A percentile compares a stretch with the other conserved stretches of the same genome.
Conservation (phyloP, 768 basidiomycete species). For the Leccinum aurantiacum region DNA sequence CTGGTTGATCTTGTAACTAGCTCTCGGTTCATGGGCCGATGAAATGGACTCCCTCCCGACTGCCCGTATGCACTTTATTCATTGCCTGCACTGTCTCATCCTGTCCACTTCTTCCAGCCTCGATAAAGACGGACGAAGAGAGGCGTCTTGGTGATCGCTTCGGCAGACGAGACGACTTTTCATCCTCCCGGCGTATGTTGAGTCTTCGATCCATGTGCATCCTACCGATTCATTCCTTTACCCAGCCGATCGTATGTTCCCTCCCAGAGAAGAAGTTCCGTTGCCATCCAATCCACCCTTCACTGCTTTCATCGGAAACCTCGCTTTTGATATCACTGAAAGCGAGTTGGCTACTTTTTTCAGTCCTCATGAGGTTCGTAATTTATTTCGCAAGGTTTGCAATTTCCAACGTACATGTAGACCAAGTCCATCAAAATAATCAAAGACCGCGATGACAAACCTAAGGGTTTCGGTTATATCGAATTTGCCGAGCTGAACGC, state of each 20-base stretch:
- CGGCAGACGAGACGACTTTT: conserved; percentile 62
- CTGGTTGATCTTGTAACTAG: conserved; percentile 39
- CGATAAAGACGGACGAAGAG: conserved; percentile 69
- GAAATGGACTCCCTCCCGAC: conserved; percentile 94
- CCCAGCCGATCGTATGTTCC: conserved; percentile 55
- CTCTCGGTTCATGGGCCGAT: conserved; percentile 96
- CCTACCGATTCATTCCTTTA: conserved; percentile 14
- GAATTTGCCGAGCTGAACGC: conserved; percentile 89
- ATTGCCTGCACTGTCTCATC: conserved; percentile 14
- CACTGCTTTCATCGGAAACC: conserved; percentile 96
- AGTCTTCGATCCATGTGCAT: conserved; percentile 4
- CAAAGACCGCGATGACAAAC: conserved; percentile 88
- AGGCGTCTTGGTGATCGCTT: conserved; percentile 56
- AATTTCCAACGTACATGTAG: conserved; percentile 35
- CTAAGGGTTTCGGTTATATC: conserved; percentile 97
- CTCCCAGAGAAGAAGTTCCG: conserved; percentile 87
- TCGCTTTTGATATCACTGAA: conserved; percentile 91
- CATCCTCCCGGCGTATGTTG: conserved; percentile 58
- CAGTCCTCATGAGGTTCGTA: conserved; percentile 53
- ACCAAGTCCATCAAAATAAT: conserved; percentile 90
- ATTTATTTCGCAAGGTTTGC: not conserved
- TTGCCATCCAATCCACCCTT: conserved; percentile 93
- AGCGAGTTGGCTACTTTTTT: conserved; percentile 82
- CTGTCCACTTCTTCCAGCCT: conserved; percentile 45
- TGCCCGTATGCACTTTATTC: conserved; percentile 68